A percentile compares a stretch with the other conserved stretches of the same genome.
Evolutionary conservation across 2,329 filamentous ascomycete genomes (phyloP).

Genomic region (Phyllosticta ampelicida): DNA sequence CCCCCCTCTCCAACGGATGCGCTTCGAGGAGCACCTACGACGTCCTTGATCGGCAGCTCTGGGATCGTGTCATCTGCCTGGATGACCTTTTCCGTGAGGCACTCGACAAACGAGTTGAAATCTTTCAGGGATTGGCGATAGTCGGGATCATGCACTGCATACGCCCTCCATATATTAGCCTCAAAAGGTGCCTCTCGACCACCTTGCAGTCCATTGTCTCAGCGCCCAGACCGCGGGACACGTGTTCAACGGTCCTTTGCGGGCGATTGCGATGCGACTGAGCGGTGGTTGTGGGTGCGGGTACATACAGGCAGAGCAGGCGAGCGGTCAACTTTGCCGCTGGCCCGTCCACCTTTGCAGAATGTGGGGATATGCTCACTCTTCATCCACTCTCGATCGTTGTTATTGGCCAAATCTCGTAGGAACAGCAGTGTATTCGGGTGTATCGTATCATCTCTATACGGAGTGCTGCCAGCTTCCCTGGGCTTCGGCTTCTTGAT

Average conservation of each 20-base stretch:
- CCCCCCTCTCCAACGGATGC: neutral
- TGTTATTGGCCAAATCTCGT: conserved; percentile 47
- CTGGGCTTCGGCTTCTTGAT: conserved; percentile 54
- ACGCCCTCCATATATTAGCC: conserved; percentile 9
- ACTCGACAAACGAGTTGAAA: conserved; percentile 68
- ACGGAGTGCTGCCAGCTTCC: conserved; percentile 47
- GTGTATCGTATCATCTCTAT: conserved; percentile 47
- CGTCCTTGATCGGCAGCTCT: conserved; percentile 73
- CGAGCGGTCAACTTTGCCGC: neutral
- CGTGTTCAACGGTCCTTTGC: conserved; percentile 8
- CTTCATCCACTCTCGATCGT: conserved; percentile 54
- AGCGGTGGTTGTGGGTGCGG: neutral
- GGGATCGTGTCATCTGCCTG: conserved; percentile 72
- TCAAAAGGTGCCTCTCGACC: neutral
- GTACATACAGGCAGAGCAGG: neutral
- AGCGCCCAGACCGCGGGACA: neutral
- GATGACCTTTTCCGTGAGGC: conserved; percentile 57
- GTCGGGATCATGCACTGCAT: conserved; percentile 63
- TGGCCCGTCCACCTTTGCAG: neutral
- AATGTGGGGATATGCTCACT: conserved; percentile 30
- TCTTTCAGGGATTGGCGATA: conserved; percentile 70
- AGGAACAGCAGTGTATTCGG: conserved; percentile 54
- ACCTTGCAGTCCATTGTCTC: neutral
- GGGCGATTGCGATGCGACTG: neutral
- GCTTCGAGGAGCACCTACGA: conserved; percentile 37